Conservation (phyloP, 192 early-diverging fungal genomes). For the Pilaira anomala region DNA sequence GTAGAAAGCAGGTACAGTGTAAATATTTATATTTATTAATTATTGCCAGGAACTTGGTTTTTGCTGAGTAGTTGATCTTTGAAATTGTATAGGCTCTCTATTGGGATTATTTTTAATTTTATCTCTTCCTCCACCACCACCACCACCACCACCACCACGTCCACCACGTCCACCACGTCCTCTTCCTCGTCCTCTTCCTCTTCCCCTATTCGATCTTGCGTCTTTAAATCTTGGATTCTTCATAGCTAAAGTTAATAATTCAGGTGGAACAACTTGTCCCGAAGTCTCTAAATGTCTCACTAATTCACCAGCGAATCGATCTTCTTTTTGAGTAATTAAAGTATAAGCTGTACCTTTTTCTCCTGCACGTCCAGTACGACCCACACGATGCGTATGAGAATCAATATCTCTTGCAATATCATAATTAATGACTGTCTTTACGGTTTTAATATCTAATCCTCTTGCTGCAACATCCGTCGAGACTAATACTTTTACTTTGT, state of each 20-base stretch:
- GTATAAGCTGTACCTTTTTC: slow-evolving; percentile 66
- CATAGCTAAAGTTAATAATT: slow-evolving; percentile 45
- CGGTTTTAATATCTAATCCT: slow-evolving; percentile 75
- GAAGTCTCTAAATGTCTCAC: slow-evolving; percentile 60
- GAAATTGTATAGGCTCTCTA: slow-evolving; percentile 5
- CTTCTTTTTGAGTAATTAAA: slow-evolving; percentile 60
- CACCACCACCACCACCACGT: slow-evolving; percentile 33
- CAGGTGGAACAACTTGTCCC: slow-evolving; percentile 46
- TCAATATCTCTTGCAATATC: slow-evolving; percentile 82
- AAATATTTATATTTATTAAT: not conserved
- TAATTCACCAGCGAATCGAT: slow-evolving; percentile 60
- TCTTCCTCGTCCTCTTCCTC: slow-evolving; percentile 41
- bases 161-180: slow-evolving; percentile 40
- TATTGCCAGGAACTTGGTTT: slow-evolving; percentile 13
- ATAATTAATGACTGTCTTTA: slow-evolving; percentile 78
- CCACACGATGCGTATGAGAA: slow-evolving; percentile 77
- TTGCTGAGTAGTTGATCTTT: slow-evolving; percentile 1
- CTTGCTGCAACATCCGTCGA: slow-evolving; percentile 71
- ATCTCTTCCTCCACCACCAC: slow-evolving; percentile 13
- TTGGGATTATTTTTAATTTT: not conserved
- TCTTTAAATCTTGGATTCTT: slow-evolving; percentile 63
- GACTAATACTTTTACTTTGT: slow-evolving; percentile 56
- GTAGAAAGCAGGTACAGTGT: too few species aligned
- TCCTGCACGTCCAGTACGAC: slow-evolving; percentile 69
- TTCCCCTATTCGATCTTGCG: slow-evolving; percentile 44